These are phyloP conservation scores for Endoconidiophora polonica DNA, from an alignment of 2,329 filamentous ascomycete genomes.

Conservation along the genomic window DNA sequence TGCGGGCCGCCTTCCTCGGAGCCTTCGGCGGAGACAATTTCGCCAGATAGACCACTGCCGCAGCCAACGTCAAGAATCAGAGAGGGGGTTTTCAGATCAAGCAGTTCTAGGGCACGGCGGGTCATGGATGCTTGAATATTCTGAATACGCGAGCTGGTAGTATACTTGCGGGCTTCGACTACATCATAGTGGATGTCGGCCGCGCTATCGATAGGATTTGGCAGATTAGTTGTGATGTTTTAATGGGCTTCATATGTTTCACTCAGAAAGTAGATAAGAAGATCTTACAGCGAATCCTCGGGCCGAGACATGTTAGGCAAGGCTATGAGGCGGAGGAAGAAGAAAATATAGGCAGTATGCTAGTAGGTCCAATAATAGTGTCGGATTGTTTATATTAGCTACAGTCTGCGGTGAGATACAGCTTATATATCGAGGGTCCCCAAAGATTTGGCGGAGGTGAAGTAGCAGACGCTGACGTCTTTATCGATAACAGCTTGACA, in stretches of 20 bases:
- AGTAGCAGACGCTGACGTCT: not conserved
- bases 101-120: constrained; percentile 76
- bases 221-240: not conserved
- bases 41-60: constrained; percentile 82
- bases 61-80: constrained; percentile 94
- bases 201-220: constrained; percentile 37
- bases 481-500: constrained; percentile 4
- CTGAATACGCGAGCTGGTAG: constrained; percentile 85
- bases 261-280: not conserved
- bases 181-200: constrained; percentile 98
- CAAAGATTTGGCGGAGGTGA: too few species aligned
- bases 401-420: too few species aligned
- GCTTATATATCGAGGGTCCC: too few species aligned
- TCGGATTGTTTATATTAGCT: too few species aligned
- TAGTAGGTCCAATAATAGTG: too few species aligned
- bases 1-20: constrained; percentile 67
- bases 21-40: constrained; percentile 64
- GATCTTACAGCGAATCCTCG: constrained; percentile 71
- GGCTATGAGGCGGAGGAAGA: too few species aligned
- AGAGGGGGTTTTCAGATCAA: constrained; percentile 62
- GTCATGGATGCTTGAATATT: constrained; percentile 95
- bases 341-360: too few species aligned
- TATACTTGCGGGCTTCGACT: constrained; percentile 90
- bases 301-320: constrained; percentile 70
- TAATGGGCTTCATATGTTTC: not conserved